These are phyloP conservation scores for Leishmania turanica DNA, from an alignment of 208 protist genomes.

Conservation along the genomic window DNA sequence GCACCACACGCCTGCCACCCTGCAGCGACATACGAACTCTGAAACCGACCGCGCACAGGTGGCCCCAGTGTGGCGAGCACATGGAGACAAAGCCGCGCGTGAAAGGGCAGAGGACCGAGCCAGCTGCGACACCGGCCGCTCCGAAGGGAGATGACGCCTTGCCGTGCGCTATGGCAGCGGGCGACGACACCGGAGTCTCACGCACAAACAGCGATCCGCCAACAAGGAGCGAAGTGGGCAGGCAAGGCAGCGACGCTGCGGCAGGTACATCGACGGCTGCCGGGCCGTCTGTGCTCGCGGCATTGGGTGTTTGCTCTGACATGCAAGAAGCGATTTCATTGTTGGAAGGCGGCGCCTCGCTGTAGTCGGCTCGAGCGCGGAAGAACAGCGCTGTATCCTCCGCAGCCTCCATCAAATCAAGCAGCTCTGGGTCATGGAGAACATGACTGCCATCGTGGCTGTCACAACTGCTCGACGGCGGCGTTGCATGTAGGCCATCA, in stretches of 20 bases:
- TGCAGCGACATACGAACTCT: slow-evolving; percentile 28
- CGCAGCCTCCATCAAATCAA: slow-evolving; percentile 33
- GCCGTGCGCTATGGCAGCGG: slow-evolving; percentile 1
- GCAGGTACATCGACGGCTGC: not conserved
- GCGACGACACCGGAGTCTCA: not conserved
- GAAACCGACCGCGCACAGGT: slow-evolving; percentile 50
- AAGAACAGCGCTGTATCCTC: slow-evolving; percentile 12
- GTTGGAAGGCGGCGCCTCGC: not conserved
- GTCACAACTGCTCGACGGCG: not conserved
- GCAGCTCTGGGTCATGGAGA: slow-evolving; percentile 29
- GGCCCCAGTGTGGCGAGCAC: slow-evolving; percentile 52
- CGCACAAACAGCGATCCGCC: slow-evolving; percentile 50
- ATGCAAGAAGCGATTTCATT: not conserved
- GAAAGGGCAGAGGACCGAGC: slow-evolving; percentile 64
- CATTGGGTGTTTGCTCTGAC: not conserved
- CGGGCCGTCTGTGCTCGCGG: too few relatives aligned
- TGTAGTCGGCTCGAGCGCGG: not conserved
- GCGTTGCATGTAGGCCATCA: not conserved
- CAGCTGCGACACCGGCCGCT: slow-evolving; percentile 7
- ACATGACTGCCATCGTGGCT: not conserved
- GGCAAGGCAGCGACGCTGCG: not conserved
- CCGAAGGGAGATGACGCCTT: not conserved
- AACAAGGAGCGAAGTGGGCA: slow-evolving; percentile 37
- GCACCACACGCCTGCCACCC: slow-evolving; percentile 28
- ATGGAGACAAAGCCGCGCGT: slow-evolving; percentile 54